Conservation (phyloP, 208 protist species). For the Acanthamoeba polyphaga region DNA sequence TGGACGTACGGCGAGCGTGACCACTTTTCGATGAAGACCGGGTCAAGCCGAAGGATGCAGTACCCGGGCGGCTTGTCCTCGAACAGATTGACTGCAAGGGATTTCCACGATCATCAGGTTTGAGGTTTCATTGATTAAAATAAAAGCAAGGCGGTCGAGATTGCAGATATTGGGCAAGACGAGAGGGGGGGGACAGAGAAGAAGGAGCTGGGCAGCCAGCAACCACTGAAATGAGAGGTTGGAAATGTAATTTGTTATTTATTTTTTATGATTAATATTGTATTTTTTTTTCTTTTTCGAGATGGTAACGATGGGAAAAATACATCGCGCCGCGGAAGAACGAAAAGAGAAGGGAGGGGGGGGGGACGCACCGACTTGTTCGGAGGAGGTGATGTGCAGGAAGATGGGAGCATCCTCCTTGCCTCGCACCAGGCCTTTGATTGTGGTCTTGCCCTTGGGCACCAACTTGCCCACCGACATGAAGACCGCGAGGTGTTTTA, state of each 20-base stretch:
- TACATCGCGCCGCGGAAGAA: too few relatives aligned
- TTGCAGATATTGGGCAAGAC: neutral
- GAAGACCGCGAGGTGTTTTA: too few relatives aligned
- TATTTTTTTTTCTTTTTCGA: too few relatives aligned
- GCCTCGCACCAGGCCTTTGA: neutral
- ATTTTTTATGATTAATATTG: too few relatives aligned
- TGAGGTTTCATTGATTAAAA: constrained; percentile 2
- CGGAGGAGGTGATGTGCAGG: constrained; percentile 42
- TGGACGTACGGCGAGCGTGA: constrained; percentile 39
- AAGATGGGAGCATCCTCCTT: constrained; percentile 58
- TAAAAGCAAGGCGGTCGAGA: neutral
- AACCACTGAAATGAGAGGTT: neutral
- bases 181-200: neutral
- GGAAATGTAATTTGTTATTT: too few relatives aligned
- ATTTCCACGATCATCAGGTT: neutral
- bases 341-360: neutral
- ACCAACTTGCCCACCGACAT: constrained; percentile 60
- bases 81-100: constrained; percentile 8
- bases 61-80: constrained; percentile 70
- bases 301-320: neutral
- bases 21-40: constrained; percentile 45
- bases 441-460: neutral
- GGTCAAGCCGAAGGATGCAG: constrained; percentile 67
- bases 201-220: neutral
- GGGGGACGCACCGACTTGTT: constrained; percentile 51